Evolutionary conservation across 768 basidiomycete genomes (phyloP).

Genomic region (Termitomyces sp.): DNA sequence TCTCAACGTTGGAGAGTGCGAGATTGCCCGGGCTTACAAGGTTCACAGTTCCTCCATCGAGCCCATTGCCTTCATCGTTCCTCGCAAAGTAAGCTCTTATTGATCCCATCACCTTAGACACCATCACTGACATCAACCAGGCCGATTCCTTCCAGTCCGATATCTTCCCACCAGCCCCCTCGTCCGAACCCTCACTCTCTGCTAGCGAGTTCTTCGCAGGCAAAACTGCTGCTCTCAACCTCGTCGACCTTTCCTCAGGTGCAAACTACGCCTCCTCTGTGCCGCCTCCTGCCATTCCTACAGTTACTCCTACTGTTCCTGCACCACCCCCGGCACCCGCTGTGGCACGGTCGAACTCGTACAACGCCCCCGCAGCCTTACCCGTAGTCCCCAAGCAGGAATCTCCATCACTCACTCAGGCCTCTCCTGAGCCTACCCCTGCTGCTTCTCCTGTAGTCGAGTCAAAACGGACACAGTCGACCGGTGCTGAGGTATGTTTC

Average conservation of each 20-base stretch:
- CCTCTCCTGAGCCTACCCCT: slow-evolving; percentile 15
- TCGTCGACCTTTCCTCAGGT: slow-evolving; percentile 78
- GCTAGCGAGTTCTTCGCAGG: slow-evolving; percentile 88
- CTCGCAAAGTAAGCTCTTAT: slow-evolving; percentile 64
- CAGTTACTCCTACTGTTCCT: slow-evolving; percentile 26
- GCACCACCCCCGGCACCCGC: slow-evolving; percentile 7
- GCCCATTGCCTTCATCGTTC: slow-evolving; percentile 93
- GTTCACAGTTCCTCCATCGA: slow-evolving; percentile 71
- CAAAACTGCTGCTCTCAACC: slow-evolving; percentile 72
- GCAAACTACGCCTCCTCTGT: slow-evolving; percentile 25
- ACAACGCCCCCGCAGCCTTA: slow-evolving; percentile 24
- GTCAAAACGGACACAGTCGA: slow-evolving; percentile 17
- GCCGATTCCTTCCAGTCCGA: slow-evolving; percentile 96
- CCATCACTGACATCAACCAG: slow-evolving; percentile 31
- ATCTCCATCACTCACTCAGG: slow-evolving; percentile 11
- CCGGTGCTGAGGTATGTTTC: slow-evolving; percentile 24
- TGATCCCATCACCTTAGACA: not conserved
- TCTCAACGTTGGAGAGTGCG: slow-evolving; percentile 85
- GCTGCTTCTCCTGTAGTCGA: slow-evolving; percentile 7
- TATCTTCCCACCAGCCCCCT: slow-evolving; percentile 91
- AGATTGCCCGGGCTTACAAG: slow-evolving; percentile 95
- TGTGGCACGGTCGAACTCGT: slow-evolving; percentile 18
- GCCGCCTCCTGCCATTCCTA: slow-evolving; percentile 31
- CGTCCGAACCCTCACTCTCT: slow-evolving; percentile 71
- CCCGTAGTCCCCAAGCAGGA: slow-evolving; percentile 16